Percentiles rank a stretch among this genome's conserved stretches.
Evolutionary conservation across 345 rosid genomes (phyloP).

Genomic region (Bruguiera parviflora): DNA sequence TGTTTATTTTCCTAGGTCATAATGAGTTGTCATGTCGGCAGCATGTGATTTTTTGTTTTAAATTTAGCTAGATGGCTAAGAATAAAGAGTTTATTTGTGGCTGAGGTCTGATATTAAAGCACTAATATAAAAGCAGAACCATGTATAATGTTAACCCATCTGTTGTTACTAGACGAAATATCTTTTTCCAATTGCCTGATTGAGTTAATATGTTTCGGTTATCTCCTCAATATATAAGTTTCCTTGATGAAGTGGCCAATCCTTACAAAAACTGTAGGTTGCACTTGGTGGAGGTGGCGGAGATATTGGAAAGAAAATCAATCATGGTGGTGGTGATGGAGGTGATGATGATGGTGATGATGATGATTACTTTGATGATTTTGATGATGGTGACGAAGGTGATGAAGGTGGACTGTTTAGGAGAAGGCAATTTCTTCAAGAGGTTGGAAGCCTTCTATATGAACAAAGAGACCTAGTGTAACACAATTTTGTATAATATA

Average conservation of each 20-base stretch:
- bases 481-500: not conserved
- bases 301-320: conserved; percentile 80
- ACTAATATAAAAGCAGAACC: too few species aligned
- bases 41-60: too few species aligned
- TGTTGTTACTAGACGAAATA: too few species aligned
- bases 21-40: too few species aligned
- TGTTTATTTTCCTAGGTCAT: too few species aligned
- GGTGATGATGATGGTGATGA: conserved; percentile 95
- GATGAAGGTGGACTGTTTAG: conserved; percentile 90
- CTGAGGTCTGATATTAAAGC: too few species aligned
- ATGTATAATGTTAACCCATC: too few species aligned
- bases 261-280: conserved; percentile 47
- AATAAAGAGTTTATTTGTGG: too few species aligned
- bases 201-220: too few species aligned
- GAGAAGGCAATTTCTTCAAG: conserved; percentile 72
- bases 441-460: conserved; percentile 44
- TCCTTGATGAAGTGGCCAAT: conserved; percentile 16
- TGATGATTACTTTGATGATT: conserved; percentile 89
- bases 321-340: conserved; percentile 92
- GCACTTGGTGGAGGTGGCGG: conserved; percentile 93
- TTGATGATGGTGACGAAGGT: conserved; percentile 86
- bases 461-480: not conserved
- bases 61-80: too few species aligned
- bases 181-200: too few species aligned
- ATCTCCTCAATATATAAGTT: not conserved